Evolutionary conservation across 179 eudicot genomes (phyloP).

Genomic region (Actinidia arguta): DNA sequence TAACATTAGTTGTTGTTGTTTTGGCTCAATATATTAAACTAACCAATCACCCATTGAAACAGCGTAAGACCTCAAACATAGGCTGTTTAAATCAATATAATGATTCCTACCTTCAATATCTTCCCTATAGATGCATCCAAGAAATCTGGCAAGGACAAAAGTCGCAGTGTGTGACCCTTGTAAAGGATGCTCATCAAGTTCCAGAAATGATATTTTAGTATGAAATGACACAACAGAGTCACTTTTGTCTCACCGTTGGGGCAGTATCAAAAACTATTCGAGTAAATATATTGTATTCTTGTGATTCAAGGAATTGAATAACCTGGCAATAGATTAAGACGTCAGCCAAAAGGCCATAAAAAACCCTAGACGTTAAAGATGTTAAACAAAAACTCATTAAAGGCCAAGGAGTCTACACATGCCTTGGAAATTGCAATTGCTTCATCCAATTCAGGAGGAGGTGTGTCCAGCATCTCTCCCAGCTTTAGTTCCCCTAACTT

Average conservation of each 20-base stretch:
- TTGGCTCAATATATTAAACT: neutral
- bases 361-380: neutral
- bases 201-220: slow-evolving; percentile 12
- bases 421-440: slow-evolving; percentile 98
- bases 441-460: slow-evolving; percentile 99
- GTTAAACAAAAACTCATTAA: neutral
- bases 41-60: neutral
- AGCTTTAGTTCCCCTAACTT: slow-evolving; percentile 94
- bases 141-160: slow-evolving; percentile 94
- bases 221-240: neutral
- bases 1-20: neutral
- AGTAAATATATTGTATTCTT: slow-evolving; percentile 83
- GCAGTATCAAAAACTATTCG: slow-evolving; percentile 96
- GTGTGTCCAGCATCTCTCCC: slow-evolving; percentile 97
- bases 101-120: slow-evolving; percentile 70
- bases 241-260: slow-evolving; percentile 74
- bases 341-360: slow-evolving; percentile 17
- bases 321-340: slow-evolving; percentile 52
- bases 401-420: neutral
- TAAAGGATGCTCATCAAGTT: slow-evolving; percentile 19
- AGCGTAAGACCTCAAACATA: neutral
- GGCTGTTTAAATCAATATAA: neutral
- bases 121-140: slow-evolving; percentile 96
- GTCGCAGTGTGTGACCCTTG: slow-evolving; percentile 97
- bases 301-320: slow-evolving; percentile 92